phyloP scores from a whole-genome alignment of 441 rosid genomes.

The Corymbia citriodora region DNA sequence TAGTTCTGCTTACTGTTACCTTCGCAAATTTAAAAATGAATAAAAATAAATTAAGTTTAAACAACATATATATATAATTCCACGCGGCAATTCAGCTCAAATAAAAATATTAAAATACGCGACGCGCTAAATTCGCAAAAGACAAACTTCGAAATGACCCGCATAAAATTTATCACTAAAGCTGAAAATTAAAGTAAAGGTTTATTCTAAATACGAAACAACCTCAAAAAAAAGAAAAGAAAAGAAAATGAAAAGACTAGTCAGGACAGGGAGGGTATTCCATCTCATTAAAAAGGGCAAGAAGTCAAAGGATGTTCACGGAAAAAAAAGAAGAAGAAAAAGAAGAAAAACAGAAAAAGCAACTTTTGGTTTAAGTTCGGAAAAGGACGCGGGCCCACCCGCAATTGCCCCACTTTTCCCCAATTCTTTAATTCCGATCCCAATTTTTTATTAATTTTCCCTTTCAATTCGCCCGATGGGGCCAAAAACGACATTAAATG shows the following conservation, averaged over 20 bases:
- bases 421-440: background rate
- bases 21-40: accelerated
- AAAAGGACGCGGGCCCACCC: background rate
- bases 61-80: no score
- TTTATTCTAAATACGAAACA: background rate
- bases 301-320: background rate
- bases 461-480: background rate
- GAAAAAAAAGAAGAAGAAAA: background rate
- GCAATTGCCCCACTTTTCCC: background rate
- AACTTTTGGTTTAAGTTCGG: background rate
- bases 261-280: background rate
- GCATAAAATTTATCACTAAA: background rate
- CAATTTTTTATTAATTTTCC: no score
- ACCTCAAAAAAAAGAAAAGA: background rate
- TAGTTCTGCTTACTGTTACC: background rate
- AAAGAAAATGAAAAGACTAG: background rate
- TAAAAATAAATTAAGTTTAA: background rate
- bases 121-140: background rate
- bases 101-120: no score
- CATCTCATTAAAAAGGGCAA: background rate
- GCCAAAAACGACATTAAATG: background rate
- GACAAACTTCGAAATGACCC: background rate
- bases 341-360: background rate
- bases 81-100: no score
- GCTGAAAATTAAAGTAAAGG: background rate